A percentile compares a stretch with the other conserved stretches of the same genome.
Evolutionary conservation across 345 rosid genomes (phyloP).

Genomic region (Atalantia buxifolia): DNA sequence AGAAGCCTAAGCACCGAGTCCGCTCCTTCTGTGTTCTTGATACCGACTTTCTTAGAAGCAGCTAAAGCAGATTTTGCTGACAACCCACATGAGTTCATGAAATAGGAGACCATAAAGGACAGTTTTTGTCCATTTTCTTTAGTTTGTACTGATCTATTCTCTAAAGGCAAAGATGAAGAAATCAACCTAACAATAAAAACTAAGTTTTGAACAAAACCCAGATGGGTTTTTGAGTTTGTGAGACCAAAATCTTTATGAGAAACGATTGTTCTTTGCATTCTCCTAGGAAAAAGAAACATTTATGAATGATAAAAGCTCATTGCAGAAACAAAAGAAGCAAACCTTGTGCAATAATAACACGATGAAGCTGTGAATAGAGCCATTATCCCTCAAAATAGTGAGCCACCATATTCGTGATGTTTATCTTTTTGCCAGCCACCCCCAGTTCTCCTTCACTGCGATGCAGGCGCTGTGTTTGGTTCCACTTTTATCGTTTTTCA

Average conservation of each 20-base stretch:
- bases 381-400: not conserved
- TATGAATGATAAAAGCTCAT: not conserved
- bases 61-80: constrained; percentile 13
- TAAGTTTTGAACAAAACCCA: not conserved
- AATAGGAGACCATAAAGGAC: not conserved
- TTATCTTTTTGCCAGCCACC: not conserved
- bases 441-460: not conserved
- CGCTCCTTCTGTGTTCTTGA: not conserved
- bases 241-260: not conserved
- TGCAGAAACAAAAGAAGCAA: not conserved
- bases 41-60: constrained; percentile 8
- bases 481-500: not conserved
- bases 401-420: not conserved
- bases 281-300: not conserved
- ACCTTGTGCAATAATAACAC: not conserved
- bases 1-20: constrained; percentile 7
- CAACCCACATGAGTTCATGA: not conserved
- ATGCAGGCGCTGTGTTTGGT: not conserved
- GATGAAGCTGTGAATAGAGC: not conserved
- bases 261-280: not conserved
- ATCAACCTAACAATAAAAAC: not conserved
- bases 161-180: not conserved
- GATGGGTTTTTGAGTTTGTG: not conserved
- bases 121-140: not conserved
- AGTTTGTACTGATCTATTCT: not conserved